Evolutionary conservation across 169 alveolate genomes (phyloP), one percentile per base, ranked within the genome.

Genomic region (Cryptosporidium andersoni): DNA sequence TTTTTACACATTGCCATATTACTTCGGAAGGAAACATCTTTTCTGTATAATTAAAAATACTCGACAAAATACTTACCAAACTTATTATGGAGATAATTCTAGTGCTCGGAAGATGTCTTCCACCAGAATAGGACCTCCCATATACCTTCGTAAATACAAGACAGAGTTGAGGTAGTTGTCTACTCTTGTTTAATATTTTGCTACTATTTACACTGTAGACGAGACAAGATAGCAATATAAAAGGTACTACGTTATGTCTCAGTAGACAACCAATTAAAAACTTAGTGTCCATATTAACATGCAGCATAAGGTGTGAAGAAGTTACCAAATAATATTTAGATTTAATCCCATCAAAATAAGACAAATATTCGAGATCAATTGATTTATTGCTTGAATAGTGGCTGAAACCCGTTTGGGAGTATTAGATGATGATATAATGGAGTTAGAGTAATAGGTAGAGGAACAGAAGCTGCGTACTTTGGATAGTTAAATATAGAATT

Each of bases 1-100:
- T 56, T 51, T 74, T 74, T 4, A 62, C 49, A 37, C 74, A 42
- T 58, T 74, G 74, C 85, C 85, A 74, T 53, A 74, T 47, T 6
- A 74, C 40, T 74, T 74, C 85, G 5, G 74, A 42, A 43, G 85
- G 43, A 58, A 40, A 74, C 85, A 74, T 74, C 34, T 74, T 48
- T 49, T 39, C 16, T 48, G 16, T n/a, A 2, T 62, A 62, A 25
- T 14, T 36, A 36, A 12, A 11, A 25, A 25, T 25, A 25, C 25
- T 25, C 25, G 25, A 25, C n/a, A 1, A 51, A 51, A 51, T 12
- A 11, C n/a, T 3, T 1, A 58, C 12, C n/a, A 39, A 25, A 12
- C 39, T 47, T 14, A 64, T 8, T 64, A 9, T 56, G 65, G 16
- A 16, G 6, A 42, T 4, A 2, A 12, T 11, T 64, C 7, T 42